Conservation (phyloP, 1,284 basidiomycete genomes). For the Coniferiporia weirii region DNA sequence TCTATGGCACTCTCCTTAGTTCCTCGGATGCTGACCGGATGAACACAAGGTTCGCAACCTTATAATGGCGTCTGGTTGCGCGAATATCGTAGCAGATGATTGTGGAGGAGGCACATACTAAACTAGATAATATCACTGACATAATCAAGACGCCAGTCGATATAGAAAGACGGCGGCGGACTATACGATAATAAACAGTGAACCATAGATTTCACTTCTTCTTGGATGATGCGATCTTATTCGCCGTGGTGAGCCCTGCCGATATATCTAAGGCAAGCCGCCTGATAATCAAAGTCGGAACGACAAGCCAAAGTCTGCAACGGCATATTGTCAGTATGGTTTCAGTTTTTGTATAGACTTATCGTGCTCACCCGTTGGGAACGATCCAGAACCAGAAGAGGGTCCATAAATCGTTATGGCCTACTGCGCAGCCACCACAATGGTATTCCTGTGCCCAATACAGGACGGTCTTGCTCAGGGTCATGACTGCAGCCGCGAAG, state of each 20-base stretch:
- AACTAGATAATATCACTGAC: too few relatives aligned
- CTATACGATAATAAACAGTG: background rate
- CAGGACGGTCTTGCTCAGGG: slow-evolving; percentile 79
- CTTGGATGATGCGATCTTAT: slow-evolving; percentile 2
- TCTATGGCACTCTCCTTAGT: too few relatives aligned
- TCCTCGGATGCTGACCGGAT: too few relatives aligned
- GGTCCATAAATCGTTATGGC: slow-evolving; percentile 61
- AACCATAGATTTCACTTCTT: background rate
- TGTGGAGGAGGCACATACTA: too few relatives aligned
- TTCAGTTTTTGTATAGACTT: background rate
- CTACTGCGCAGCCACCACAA: slow-evolving; percentile 64
- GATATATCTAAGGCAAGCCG: slow-evolving; percentile 55
- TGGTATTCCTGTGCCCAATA: slow-evolving; percentile 78
- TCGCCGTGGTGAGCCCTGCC: slow-evolving; percentile 2
- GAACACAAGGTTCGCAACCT: too few relatives aligned
- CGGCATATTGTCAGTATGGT: background rate
- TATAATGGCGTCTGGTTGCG: too few relatives aligned
- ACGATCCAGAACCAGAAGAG: slow-evolving; percentile 65
- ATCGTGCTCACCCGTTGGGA: slow-evolving; percentile 65
- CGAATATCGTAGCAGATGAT: too few relatives aligned
- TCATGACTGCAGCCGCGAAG: slow-evolving; percentile 69
- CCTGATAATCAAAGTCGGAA: slow-evolving; percentile 55
- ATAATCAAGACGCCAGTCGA: too few relatives aligned
- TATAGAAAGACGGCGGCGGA: background rate
- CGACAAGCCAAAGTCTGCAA: slow-evolving; percentile 63